A percentile compares a stretch with the other conserved stretches of the same genome.
Conservation (phyloP, 805 yeast species). For the Metschnikowia continentalis region DNA sequence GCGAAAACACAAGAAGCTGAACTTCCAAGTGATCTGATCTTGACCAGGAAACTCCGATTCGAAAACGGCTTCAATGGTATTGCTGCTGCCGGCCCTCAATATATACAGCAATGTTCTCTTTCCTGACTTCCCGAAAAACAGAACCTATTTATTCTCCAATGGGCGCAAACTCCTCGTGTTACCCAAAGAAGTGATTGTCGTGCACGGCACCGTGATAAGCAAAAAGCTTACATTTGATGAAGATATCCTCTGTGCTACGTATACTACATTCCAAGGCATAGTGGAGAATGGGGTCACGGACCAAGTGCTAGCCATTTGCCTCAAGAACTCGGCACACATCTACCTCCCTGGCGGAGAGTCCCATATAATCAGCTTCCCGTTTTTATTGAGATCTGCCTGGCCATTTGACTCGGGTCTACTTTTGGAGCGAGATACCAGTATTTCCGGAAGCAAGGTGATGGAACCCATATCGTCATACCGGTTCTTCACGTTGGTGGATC, state of each 20-base stretch:
- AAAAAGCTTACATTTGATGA: slow-evolving; percentile 49
- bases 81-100: slow-evolving; percentile 33
- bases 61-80: slow-evolving; percentile 5
- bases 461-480: slow-evolving; percentile 18
- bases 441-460: background rate
- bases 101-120: slow-evolving; percentile 23
- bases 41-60: background rate
- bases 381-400: slow-evolving; percentile 55
- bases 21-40: background rate
- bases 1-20: slow-evolving; percentile 2
- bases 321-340: slow-evolving; percentile 56
- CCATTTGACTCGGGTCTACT: slow-evolving; percentile 67
- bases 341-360: slow-evolving; percentile 59
- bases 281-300: slow-evolving; percentile 14
- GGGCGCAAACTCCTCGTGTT: slow-evolving; percentile 34
- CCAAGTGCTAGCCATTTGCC: slow-evolving; percentile 54
- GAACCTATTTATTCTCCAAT: slow-evolving; percentile 21
- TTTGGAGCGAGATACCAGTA: slow-evolving; percentile 44
- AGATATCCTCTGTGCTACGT: slow-evolving; percentile 56
- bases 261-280: slow-evolving; percentile 44
- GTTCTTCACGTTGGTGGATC: slow-evolving; percentile 70
- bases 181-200: slow-evolving; percentile 43
- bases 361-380: slow-evolving; percentile 65
- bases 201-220: slow-evolving; percentile 46
- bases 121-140: slow-evolving; percentile 20